Percentiles rank a stretch among this genome's conserved stretches.
Conservation (phyloP, 305 asterid genomes). For the Fraxinus xanthoxyloides region DNA sequence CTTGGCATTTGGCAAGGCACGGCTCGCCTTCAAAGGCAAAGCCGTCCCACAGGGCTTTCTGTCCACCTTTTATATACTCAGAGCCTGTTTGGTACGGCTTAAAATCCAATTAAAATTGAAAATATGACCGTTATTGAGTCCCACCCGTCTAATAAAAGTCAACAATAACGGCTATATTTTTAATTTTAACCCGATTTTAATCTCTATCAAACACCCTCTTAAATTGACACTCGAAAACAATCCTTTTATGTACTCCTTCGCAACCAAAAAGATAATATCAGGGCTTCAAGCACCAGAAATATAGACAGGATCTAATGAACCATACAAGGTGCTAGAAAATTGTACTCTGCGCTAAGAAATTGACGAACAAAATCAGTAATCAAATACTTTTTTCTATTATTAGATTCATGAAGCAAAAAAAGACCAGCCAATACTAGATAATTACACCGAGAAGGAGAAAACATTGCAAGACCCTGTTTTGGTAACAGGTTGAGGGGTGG, state of each 20-base stretch:
- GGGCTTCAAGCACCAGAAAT: not conserved
- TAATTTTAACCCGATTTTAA: too few species aligned
- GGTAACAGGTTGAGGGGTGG: not conserved
- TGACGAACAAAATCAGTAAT: not conserved
- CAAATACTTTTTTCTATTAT: not conserved
- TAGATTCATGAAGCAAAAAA: not conserved
- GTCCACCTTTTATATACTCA: not conserved
- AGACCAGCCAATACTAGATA: not conserved
- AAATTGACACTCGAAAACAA: not conserved
- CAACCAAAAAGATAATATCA: not conserved
- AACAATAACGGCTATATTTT: too few species aligned
- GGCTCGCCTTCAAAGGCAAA: not conserved
- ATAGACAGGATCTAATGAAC: not conserved
- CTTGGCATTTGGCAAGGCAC: not conserved
- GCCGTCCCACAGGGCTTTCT: not conserved
- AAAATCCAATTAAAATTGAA: too few species aligned
- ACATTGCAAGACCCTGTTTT: not conserved
- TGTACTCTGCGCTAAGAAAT: too few species aligned
- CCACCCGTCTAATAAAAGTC: too few species aligned
- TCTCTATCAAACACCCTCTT: too few species aligned
- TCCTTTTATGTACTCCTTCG: not conserved
- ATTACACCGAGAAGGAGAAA: not conserved
- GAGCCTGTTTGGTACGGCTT: too few species aligned
- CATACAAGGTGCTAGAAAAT: not conserved
- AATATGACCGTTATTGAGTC: too few species aligned